These are phyloP conservation scores for Alternaria consortialis DNA, from an alignment of 2,329 filamentous ascomycete species.

Conservation along the genomic window DNA sequence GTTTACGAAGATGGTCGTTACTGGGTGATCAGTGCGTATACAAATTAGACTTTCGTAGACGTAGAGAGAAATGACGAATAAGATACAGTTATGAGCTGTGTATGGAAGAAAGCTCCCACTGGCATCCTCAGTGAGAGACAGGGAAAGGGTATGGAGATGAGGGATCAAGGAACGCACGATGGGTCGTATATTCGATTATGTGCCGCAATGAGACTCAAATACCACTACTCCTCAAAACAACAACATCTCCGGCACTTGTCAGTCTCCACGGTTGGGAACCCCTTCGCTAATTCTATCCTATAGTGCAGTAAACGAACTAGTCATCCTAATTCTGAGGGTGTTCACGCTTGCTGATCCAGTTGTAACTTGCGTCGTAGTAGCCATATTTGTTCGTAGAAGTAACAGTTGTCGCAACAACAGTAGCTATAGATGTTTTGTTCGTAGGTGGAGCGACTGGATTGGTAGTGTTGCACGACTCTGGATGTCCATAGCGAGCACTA, in stretches of 20 bases:
- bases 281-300: neutral
- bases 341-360: neutral
- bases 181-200: neutral
- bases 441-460: neutral
- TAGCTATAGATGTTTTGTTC: neutral
- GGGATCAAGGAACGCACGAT: neutral
- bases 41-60: neutral
- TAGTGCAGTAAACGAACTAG: neutral
- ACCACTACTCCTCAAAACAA: neutral
- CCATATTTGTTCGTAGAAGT: neutral
- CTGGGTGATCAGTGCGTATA: no score
- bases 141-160: neutral
- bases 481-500: neutral
- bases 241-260: neutral
- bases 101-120: neutral
- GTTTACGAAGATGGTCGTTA: no score
- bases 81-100: neutral
- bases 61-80: neutral
- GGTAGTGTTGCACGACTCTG: neutral
- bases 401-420: neutral
- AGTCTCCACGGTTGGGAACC: neutral
- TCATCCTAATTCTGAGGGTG: neutral
- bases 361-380: neutral
- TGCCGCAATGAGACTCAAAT: neutral
- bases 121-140: neutral